Conservation (phyloP, 139 green algal species). For the Edaphochlamys debaryana region DNA sequence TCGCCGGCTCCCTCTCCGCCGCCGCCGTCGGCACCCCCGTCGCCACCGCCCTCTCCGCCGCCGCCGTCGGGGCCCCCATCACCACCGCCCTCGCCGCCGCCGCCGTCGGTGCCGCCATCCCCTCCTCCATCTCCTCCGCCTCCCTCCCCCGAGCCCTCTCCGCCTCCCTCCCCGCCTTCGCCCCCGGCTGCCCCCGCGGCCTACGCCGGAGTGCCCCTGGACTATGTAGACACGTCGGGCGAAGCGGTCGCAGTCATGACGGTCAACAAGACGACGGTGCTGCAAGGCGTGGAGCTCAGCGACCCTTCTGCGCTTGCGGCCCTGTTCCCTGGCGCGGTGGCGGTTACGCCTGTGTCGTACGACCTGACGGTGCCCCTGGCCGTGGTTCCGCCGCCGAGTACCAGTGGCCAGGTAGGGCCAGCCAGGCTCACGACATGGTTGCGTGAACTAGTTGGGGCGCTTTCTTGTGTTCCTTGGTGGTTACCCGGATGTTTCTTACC, state of each 20-base stretch:
- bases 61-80: background rate
- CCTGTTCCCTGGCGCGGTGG: background rate
- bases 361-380: background rate
- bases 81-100: background rate
- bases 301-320: background rate
- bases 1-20: background rate
- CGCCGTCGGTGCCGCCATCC: background rate
- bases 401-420: no score
- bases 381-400: background rate
- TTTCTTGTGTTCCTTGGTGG: background rate
- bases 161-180: background rate
- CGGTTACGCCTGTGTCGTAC: background rate
- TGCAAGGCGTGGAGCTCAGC: constrained; percentile 3
- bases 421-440: no score
- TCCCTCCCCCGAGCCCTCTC: background rate
- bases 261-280: background rate
- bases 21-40: background rate
- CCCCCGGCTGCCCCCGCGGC: background rate
- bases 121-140: background rate
- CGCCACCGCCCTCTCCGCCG: background rate
- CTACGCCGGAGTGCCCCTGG: background rate
- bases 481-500: background rate
- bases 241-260: background rate
- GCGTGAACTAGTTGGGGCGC: background rate
- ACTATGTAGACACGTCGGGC: background rate